A percentile compares a stretch with the other conserved stretches of the same genome.
phyloP scores from a whole-genome alignment of 352 stramenopile genomes.

The Globisporangium recalcitrans region DNA sequence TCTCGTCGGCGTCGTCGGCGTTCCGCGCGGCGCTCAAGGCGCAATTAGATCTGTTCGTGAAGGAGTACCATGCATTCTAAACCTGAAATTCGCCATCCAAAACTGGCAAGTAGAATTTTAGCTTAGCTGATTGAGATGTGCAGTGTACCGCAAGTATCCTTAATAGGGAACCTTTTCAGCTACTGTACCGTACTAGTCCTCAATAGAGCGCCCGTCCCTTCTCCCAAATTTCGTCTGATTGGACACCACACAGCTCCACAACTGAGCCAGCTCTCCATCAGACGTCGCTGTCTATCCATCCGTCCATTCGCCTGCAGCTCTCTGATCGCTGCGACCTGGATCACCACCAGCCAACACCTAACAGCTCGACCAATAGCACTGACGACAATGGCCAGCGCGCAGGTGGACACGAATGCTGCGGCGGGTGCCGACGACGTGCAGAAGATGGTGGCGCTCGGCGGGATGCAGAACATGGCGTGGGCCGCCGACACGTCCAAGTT shows the following conservation, averaged over 20 bases:
- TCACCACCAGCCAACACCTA: background rate
- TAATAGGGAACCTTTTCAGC: slow-evolving; percentile 2
- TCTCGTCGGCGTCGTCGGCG: slow-evolving; percentile 43
- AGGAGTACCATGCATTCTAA: slow-evolving; percentile 76
- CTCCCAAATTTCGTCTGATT: background rate
- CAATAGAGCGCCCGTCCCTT: background rate
- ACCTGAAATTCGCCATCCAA: slow-evolving; percentile 8
- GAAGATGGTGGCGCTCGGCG: slow-evolving; percentile 73
- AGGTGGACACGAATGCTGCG: slow-evolving; percentile 1
- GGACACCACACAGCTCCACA: background rate
- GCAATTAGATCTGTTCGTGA: slow-evolving; percentile 56
- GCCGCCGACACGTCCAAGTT: slow-evolving; percentile 89
- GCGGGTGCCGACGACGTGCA: slow-evolving; percentile 8
- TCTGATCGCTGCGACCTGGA: background rate
- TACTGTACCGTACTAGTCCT: background rate
- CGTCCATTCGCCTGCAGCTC: background rate
- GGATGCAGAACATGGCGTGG: slow-evolving; percentile 88
- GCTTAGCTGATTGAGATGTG: background rate
- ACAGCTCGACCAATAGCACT: background rate
- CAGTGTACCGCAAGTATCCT: background rate
- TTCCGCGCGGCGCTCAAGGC: slow-evolving; percentile 55
- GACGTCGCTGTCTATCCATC: background rate
- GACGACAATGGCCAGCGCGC: slow-evolving; percentile 8
- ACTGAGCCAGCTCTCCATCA: background rate
- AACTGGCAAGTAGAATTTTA: background rate